Percentiles rank a stretch among this genome's conserved stretches.
Conservation (phyloP, 306 rosid genomes). For the Neltuma alba region DNA sequence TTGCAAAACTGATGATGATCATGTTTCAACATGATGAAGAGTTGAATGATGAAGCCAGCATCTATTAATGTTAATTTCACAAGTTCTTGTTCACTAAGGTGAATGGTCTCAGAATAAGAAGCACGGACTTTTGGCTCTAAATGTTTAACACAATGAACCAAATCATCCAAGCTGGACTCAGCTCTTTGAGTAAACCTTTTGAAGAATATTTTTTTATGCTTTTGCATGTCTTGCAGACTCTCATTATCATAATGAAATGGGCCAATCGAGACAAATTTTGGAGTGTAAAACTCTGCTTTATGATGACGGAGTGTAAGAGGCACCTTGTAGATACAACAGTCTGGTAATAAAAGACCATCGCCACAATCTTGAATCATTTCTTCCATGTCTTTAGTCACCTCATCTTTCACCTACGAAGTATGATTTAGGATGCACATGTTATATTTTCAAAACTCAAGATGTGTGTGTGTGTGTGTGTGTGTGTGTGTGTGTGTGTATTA, state of each 20-base stretch:
- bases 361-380: not conserved
- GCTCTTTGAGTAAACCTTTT: not conserved
- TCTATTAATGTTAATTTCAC: not conserved
- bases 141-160: not conserved
- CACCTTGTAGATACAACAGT: not conserved
- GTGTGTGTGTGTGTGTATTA: too few species aligned
- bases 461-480: too few species aligned
- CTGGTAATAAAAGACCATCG: not conserved
- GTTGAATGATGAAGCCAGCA: not conserved
- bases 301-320: not conserved
- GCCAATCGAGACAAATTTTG: not conserved
- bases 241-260: not conserved
- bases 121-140: not conserved
- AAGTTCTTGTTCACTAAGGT: not conserved
- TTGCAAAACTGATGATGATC: rapidly evolving
- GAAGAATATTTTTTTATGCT: not conserved
- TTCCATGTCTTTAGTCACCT: not conserved
- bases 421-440: not conserved
- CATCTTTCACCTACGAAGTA: not conserved
- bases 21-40: not conserved
- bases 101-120: not conserved
- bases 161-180: not conserved
- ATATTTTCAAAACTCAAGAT: too few species aligned
- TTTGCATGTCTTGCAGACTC: not conserved
- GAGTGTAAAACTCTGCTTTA: not conserved